Base-by-base conservation (phyloP, 768 basidiomycete genomes). In the Leccinum incarnatum region DNA sequence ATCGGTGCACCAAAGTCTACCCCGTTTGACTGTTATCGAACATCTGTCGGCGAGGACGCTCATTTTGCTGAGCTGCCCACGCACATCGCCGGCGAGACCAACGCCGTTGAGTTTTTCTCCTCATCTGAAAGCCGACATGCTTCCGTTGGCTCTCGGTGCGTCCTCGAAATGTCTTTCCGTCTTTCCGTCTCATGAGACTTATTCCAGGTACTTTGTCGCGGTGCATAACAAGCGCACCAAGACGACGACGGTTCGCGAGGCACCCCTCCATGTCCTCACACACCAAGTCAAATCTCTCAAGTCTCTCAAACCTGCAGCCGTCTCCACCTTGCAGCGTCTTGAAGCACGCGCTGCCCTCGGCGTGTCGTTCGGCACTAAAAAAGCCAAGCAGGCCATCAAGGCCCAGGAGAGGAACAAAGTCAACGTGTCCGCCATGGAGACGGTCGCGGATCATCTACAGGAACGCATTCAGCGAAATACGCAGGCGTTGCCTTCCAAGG, bases 301-400 rank as follows among this genome's bases (percentile, higher is more conserved):
- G 73, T 80, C 81, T 34, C 76, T 85, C 40, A 72, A 79, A 17
- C 76, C 83, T 14, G 74, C 81, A 4, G 74, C 78, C 14, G 80
- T 81, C 8, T 80, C 84, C 15, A 72, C 77, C 9, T 75, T 83
- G 51, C 65, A 78, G 50, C 82, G 86, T 58, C 75, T 81, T 37
- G 80, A 86, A 53, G 88, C 87, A 15, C 81, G 88, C 45, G 90
- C 83, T 55, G 79, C 84, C n/a, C 83, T 99, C 1, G 96, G 96
- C 32, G 88, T 93, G 71, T 84, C 90, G 1, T 99, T 99, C 63
- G 96, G 96, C 21, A 95, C 95, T 25, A 92, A 94, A 76, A 98
- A 97, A 71, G 93, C 94, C 48, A 89, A 93, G 72, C 83, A 85
- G 10, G 86, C 85, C 29, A 95, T 98, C 68, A 83, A 83, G 54